Conservation (phyloP, 73 alveolate genomes). For the Paramecium octaurelia region DNA sequence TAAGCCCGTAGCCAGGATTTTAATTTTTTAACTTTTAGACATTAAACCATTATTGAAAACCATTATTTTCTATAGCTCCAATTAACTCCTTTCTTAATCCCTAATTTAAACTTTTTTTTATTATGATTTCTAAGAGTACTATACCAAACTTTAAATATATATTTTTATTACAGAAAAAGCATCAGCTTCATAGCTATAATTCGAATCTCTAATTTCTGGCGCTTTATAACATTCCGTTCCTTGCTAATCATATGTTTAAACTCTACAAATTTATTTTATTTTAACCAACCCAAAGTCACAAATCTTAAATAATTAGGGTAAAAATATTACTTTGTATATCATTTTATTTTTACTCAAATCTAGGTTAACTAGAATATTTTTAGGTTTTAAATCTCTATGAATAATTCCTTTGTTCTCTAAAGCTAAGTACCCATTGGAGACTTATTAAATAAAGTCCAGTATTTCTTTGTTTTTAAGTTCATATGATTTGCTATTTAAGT, state of each 20-base stretch:
- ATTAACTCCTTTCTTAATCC: not conserved
- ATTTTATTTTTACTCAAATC: not conserved
- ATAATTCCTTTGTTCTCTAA: not conserved
- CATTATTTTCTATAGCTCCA: too few species aligned
- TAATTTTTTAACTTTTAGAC: too few species aligned
- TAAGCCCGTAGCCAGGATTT: too few species aligned
- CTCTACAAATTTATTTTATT: not conserved
- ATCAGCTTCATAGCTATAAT: not conserved
- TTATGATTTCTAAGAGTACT: not conserved
- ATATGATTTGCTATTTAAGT: too few species aligned
- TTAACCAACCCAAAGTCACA: not conserved
- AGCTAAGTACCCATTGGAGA: not conserved
- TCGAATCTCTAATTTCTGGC: not conserved
- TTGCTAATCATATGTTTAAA: not conserved
- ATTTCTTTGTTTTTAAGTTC: not conserved
- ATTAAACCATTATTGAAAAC: not conserved
- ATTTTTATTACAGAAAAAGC: not conserved
- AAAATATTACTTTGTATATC: not conserved
- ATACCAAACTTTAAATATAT: not conserved
- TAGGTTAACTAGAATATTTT: not conserved
- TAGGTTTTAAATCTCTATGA: not conserved
- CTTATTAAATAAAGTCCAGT: not conserved
- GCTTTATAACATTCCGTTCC: not conserved
- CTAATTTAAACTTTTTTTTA: not conserved
- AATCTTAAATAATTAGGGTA: not conserved